phyloP scores from a whole-genome alignment of 2,329 filamentous ascomycete genomes.

The Calonectria montana region DNA sequence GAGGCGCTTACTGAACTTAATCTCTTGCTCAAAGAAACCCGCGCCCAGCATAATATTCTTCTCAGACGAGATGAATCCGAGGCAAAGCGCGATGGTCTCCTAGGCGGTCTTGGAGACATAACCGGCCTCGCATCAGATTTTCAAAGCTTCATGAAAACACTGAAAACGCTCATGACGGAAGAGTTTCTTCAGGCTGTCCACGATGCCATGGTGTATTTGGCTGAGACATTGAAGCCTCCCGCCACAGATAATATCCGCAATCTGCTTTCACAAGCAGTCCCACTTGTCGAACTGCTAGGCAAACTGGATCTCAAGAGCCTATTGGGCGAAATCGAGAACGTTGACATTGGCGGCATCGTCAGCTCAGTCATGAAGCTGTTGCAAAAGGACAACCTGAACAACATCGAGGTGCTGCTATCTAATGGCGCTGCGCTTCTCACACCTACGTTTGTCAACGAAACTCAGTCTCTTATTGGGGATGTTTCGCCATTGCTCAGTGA shows the following conservation, averaged over 20 bases:
- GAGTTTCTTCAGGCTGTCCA: constrained; percentile 55
- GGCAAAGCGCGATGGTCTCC: neutral
- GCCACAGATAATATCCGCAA: constrained; percentile 45
- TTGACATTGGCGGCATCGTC: constrained; percentile 47
- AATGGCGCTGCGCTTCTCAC: constrained; percentile 53
- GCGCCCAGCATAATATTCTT: neutral
- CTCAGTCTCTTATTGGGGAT: constrained; percentile 49
- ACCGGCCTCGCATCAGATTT: constrained; percentile 37
- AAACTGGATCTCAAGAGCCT: constrained; percentile 50
- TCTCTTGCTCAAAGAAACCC: constrained; percentile 44
- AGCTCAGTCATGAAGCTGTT: constrained; percentile 46
- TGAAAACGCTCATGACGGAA: constrained; percentile 47
- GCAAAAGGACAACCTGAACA: constrained; percentile 45
- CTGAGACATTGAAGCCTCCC: constrained; percentile 51
- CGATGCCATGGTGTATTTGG: constrained; percentile 55
- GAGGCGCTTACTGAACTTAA: constrained; percentile 57
- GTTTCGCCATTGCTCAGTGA: constrained; percentile 47
- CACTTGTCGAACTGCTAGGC: constrained; percentile 44
- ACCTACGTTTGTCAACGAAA: constrained; percentile 46
- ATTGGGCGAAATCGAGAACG: constrained; percentile 44
- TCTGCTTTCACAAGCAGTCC: constrained; percentile 42
- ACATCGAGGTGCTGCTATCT: constrained; percentile 48
- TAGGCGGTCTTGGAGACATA: constrained; percentile 33
- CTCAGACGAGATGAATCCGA: neutral
- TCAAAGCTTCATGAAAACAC: constrained; percentile 40